Base-by-base conservation (phyloP, 2,329 filamentous ascomycete species). In the Verticillium dahliae region DNA sequence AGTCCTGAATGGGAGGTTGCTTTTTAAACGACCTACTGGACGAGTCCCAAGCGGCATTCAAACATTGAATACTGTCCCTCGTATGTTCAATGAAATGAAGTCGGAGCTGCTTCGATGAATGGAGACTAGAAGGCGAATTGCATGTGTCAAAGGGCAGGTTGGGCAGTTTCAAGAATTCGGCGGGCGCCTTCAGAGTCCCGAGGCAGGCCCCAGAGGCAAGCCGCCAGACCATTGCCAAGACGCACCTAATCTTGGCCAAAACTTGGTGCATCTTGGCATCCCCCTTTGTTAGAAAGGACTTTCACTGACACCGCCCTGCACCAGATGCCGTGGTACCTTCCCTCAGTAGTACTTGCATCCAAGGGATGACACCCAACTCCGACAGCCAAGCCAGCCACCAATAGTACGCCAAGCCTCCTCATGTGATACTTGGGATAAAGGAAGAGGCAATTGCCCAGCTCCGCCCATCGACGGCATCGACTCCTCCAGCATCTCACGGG, bases 241-340 rank as follows among this genome's bases (percentile, higher is more conserved):
- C 60, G 33, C 55, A 37, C 55, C 60, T 39, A 52, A 56, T 58
- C 60, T 61, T 61, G 60, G 60, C 55, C n/a, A 34, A 38, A n/a
- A 52, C 55, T 61, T 59, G 57, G 57, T 27, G 9, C 7, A 34
- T 56, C 57, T 59, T 59, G 58, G 58, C 58, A 33, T 9, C 31
- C 18, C 9, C 41, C 11, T 4, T 9, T 7, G 5, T 18, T 18
- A 18, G n/a, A 18, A n/a, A 11, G 41, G n/a, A 50, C 41, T 22
- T 50, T 4, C 9, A 18, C n/a, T 18, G 9, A 11, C 41, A 33
- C 41, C 27, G 11, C 27, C 54, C 57, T 59, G 18, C 18, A 22
- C 18, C 18, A 22, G 18, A 22, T 22, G 18, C 18, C 18, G 18
- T 22, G 18, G 18, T 22, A 22, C 18, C 18, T 45, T 41, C 58